A percentile compares a stretch with the other conserved stretches of the same genome.
phyloP scores from a whole-genome alignment of 768 basidiomycete species.

The Phlebiopsis gigantea region DNA sequence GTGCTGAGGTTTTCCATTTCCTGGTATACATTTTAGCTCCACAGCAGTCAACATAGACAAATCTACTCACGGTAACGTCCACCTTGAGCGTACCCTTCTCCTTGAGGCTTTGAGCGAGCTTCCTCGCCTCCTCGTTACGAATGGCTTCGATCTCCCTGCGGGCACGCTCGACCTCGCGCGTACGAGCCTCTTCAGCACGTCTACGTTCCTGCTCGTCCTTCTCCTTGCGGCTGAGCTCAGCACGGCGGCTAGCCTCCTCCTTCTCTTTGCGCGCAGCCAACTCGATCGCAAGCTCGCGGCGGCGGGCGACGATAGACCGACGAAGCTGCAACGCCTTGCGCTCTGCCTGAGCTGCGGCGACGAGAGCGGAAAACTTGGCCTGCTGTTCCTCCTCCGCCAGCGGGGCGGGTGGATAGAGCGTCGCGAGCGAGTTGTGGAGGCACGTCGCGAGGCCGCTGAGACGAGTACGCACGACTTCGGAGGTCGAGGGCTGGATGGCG shows the following conservation, averaged over 20 bases:
- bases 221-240: conserved; percentile 59
- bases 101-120: conserved; percentile 78
- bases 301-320: conserved; percentile 77
- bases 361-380: conserved; percentile 52
- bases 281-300: conserved; percentile 81
- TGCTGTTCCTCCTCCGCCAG: conserved; percentile 52
- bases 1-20: conserved; percentile 83
- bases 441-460: conserved; percentile 70
- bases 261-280: conserved; percentile 81
- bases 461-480: conserved; percentile 71
- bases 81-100: conserved; percentile 72
- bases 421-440: conserved; percentile 64
- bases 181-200: conserved; percentile 57
- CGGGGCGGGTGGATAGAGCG: conserved; percentile 41
- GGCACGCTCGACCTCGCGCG: conserved; percentile 59
- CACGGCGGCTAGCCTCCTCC: conserved; percentile 76
- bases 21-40: conserved; percentile 30
- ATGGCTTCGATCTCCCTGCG: conserved; percentile 75
- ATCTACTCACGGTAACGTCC: conserved; percentile 56
- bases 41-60: neutral
- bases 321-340: conserved; percentile 72
- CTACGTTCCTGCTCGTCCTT: conserved; percentile 64
- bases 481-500: conserved; percentile 63
- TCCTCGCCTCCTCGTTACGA: conserved; percentile 76
- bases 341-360: conserved; percentile 65